A percentile compares a stretch with the other conserved stretches of the same genome.
These are phyloP conservation scores for Grosmannia serpens DNA, from an alignment of 2,329 filamentous ascomycete species.

Conservation along the genomic window DNA sequence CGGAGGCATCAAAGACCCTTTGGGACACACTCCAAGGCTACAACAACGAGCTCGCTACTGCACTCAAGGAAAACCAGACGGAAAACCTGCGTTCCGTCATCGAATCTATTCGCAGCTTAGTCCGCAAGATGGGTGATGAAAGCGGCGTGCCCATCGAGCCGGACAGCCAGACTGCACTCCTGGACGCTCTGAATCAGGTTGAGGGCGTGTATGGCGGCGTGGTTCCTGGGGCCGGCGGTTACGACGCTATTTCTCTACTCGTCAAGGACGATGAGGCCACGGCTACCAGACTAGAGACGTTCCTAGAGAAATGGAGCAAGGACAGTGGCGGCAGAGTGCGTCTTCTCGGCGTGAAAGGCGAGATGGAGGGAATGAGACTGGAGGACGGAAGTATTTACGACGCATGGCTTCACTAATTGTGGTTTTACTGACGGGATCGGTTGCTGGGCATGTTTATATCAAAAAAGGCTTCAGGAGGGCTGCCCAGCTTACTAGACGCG, in stretches of 20 bases:
- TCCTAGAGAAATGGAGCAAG: conserved; percentile 54
- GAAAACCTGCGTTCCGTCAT: conserved; percentile 34
- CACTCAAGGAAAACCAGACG: conserved; percentile 41
- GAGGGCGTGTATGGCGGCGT: conserved; percentile 82
- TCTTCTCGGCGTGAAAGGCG: conserved; percentile 57
- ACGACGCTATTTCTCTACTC: conserved; percentile 76
- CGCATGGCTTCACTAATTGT: conserved; percentile 26
- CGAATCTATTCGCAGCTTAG: conserved; percentile 44
- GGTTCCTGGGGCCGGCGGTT: conserved; percentile 88
- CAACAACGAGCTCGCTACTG: conserved; percentile 59
- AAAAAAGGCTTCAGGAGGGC: neutral
- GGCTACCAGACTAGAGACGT: conserved; percentile 43
- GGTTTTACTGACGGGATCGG: neutral
- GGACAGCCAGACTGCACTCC: conserved; percentile 65
- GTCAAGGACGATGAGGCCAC: conserved; percentile 62
- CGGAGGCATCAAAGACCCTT: conserved; percentile 51
- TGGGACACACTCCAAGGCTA: conserved; percentile 65
- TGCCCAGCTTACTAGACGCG: no score
- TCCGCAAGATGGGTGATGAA: conserved; percentile 63
- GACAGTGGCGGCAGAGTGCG: conserved; percentile 52
- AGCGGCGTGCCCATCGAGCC: conserved; percentile 86
- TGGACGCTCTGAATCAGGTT: conserved; percentile 67
- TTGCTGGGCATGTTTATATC: neutral
- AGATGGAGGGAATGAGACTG: conserved; percentile 52
- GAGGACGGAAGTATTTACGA: conserved; percentile 34